Evolutionary conservation across 768 basidiomycete species (phyloP), one percentile per base, ranked within the genome.

Genomic region (Leucosporidium creatinivorum): DNA sequence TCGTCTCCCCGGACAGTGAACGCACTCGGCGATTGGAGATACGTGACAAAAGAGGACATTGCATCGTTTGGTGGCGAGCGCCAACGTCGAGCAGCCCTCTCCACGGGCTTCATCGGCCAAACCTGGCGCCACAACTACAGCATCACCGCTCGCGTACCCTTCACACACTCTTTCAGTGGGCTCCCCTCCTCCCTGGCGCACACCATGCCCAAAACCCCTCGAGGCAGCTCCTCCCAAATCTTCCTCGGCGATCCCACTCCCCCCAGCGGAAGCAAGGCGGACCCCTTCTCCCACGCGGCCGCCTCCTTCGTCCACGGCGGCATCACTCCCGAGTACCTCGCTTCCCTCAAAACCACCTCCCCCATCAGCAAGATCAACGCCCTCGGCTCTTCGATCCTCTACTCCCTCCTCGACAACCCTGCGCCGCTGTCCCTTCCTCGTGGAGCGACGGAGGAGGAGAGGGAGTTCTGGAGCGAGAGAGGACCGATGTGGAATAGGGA

Each of bases 271-370:
- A 76, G 85, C 31, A 61, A 77, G 74, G 69, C 73, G 73, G 76
- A 81, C 3, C 82, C 84, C 9, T 81, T 92, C 62, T 87, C 88
- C 0, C 88, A 88, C 77, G 83, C 89, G 0, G 90, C 92, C 1
- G 79, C 93, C 33, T 91, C 92, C 1, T 97, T 97, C 77, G 89
- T 94, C 3, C 96, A 98, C 69, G 94, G 93, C 25, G 93, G 93
- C 0, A 81, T 97, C 50, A 84, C 88, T 4, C 87, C 90, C 10
- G 82, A 85, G 1, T 94, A 91, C 73, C 81, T 82, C 10, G 52
- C 74, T 2, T 81, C 85, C 69, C 81, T 94, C 6, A 3, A 26
- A 15, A 18, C 48, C 12, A 25, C 30, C 7, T 2, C 3, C 91
- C 94, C 9, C 82, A 85, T 25, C 81, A 81, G 31, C 3, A n/a